Conservation (phyloP, 441 rosid genomes). For the Gossypium davidsonii region DNA sequence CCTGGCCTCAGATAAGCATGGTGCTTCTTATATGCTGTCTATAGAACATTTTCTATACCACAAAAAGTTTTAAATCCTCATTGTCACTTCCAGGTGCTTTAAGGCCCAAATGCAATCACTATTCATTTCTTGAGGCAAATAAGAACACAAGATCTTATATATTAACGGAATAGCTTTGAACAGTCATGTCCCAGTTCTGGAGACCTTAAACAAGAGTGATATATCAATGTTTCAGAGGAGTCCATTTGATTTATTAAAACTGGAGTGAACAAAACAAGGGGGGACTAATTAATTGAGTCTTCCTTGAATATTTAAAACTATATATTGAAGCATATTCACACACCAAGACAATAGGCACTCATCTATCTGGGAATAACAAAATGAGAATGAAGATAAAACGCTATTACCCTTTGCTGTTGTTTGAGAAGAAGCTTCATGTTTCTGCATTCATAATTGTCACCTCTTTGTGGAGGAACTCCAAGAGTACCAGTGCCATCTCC, state of each 20-base stretch:
- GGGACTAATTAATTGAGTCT: background rate
- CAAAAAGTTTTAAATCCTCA: too few species aligned
- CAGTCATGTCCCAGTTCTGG: too few species aligned
- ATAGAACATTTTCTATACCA: too few species aligned
- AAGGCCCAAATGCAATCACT: background rate
- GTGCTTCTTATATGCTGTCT: too few species aligned
- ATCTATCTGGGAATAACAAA: background rate
- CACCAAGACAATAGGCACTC: background rate
- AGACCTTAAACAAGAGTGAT: too few species aligned
- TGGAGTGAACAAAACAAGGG: background rate
- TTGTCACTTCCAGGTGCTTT: too few species aligned
- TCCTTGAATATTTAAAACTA: background rate
- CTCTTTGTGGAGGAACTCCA: slow-evolving; percentile 87
- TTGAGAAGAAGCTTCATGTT: slow-evolving; percentile 97
- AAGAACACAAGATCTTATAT: too few species aligned
- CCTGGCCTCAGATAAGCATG: too few species aligned
- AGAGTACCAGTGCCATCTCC: slow-evolving; percentile 95
- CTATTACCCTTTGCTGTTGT: slow-evolving; percentile 86
- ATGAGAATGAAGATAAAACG: background rate
- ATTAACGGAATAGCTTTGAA: too few species aligned
- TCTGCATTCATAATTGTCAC: slow-evolving; percentile 96
- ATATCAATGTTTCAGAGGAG: too few species aligned
- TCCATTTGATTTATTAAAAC: too few species aligned
- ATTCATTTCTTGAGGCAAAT: too few species aligned
- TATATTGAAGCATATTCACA: background rate